phyloP scores from a whole-genome alignment of 371 early-diverging fungal genomes.

The Neoconidiobolus thromboides region DNA sequence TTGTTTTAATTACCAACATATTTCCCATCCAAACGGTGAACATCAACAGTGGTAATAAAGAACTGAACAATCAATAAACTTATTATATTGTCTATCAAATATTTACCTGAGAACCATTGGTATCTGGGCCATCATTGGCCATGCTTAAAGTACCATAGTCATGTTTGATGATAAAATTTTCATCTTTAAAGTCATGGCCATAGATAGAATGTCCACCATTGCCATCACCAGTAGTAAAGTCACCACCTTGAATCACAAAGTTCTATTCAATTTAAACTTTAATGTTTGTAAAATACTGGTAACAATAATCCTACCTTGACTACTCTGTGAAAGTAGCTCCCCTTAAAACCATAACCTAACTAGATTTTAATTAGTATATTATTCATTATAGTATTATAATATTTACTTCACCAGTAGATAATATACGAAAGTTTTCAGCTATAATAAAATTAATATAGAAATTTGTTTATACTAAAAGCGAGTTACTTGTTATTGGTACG shows the following conservation, averaged over 20 bases:
- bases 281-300: no score
- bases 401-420: no score
- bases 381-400: no score
- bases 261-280: slow-evolving; percentile 13
- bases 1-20: slow-evolving; percentile 38
- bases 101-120: slow-evolving; percentile 53
- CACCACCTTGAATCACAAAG: slow-evolving; percentile 81
- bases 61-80: slow-evolving; percentile 30
- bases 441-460: no score
- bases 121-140: slow-evolving; percentile 94
- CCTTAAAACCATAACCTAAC: no score
- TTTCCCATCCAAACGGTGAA: slow-evolving; percentile 89
- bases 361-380: no score
- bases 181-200: slow-evolving; percentile 91
- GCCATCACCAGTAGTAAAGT: slow-evolving; percentile 63
- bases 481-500: no score
- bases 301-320: no score
- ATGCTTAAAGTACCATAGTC: slow-evolving; percentile 83
- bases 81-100: no score
- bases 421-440: no score
- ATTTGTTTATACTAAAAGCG: no score
- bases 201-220: slow-evolving; percentile 93
- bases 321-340: no score
- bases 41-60: slow-evolving; percentile 88
- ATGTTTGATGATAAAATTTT: slow-evolving; percentile 59